Conservation (phyloP, 306 rosid genomes). For the Myrica gale region DNA sequence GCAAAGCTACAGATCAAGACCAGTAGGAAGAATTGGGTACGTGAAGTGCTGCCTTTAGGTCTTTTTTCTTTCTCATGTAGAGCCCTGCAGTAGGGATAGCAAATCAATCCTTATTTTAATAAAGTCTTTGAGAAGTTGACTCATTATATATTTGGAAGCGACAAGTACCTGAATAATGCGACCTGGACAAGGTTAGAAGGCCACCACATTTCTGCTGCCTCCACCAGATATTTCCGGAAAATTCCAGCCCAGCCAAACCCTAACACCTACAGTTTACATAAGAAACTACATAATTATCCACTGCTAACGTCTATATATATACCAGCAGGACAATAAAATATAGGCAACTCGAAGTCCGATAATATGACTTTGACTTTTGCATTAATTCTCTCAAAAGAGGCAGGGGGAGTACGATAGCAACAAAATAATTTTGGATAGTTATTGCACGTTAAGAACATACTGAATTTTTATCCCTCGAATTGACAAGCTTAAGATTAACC, state of each 20-base stretch:
- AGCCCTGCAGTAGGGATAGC: constrained; percentile 47
- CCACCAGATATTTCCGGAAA: constrained; percentile 64
- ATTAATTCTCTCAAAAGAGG: background rate
- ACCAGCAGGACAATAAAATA: background rate
- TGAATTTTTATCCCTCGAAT: background rate
- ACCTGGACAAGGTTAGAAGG: constrained; percentile 77
- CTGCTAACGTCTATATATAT: background rate
- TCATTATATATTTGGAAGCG: background rate
- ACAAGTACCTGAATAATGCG: constrained; percentile 57
- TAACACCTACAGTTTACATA: constrained; percentile 34
- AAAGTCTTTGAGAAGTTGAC: background rate
- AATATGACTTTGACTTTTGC: background rate
- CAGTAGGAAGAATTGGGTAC: constrained; percentile 61
- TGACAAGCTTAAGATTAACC: background rate
- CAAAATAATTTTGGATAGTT: background rate
- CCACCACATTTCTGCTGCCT: constrained; percentile 91
- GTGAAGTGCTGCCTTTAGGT: constrained; percentile 47
- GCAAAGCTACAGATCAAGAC: constrained; percentile 48
- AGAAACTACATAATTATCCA: constrained; percentile 1
- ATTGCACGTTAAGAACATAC: background rate
- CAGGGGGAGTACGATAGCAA: background rate
- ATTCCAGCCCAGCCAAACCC: constrained; percentile 90
- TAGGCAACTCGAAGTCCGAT: background rate
- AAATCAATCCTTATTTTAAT: background rate
- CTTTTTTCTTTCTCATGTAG: constrained; percentile 66